Evolutionary conservation across 306 rosid species (phyloP).

Genomic region (Glycyrrhiza uralensis): DNA sequence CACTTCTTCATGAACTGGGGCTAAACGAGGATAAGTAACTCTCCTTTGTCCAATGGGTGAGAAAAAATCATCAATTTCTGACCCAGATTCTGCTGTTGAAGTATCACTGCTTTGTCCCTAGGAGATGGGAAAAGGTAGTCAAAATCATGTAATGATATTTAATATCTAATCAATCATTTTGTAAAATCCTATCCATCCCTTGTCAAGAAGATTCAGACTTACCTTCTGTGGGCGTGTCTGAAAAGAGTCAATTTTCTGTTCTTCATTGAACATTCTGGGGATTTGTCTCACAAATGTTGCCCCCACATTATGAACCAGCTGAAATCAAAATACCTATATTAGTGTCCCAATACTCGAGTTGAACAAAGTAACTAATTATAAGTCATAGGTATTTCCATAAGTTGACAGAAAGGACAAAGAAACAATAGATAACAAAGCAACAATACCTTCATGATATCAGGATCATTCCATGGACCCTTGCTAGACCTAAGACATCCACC

Average conservation of each 20-base stretch:
- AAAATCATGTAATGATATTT: background rate
- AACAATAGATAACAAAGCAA: background rate
- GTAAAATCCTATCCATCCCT: background rate
- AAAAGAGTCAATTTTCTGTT: conserved; percentile 47
- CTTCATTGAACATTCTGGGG: conserved; percentile 41
- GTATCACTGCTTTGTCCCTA: conserved; percentile 67
- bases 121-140: background rate
- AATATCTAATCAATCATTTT: background rate
- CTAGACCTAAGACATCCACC: conserved; percentile 90
- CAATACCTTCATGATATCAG: conserved; percentile 79
- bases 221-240: conserved; percentile 56
- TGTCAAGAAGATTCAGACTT: conserved; percentile 20
- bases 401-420: background rate
- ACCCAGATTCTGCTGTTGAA: conserved; percentile 64
- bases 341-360: conserved; percentile 26
- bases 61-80: conserved; percentile 64
- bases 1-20: conserved; percentile 79
- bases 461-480: conserved; percentile 96
- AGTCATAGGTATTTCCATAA: conserved; percentile 9
- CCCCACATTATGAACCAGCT: conserved; percentile 69
- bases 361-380: conserved; percentile 2
- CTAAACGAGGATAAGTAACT: conserved; percentile 48
- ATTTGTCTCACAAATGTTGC: conserved; percentile 67
- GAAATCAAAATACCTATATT: conserved; percentile 37
- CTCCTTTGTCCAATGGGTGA: conserved; percentile 49